These are phyloP conservation scores for Aspergillus sp. DNA, from an alignment of 2,329 filamentous ascomycete genomes.

Conservation along the genomic window DNA sequence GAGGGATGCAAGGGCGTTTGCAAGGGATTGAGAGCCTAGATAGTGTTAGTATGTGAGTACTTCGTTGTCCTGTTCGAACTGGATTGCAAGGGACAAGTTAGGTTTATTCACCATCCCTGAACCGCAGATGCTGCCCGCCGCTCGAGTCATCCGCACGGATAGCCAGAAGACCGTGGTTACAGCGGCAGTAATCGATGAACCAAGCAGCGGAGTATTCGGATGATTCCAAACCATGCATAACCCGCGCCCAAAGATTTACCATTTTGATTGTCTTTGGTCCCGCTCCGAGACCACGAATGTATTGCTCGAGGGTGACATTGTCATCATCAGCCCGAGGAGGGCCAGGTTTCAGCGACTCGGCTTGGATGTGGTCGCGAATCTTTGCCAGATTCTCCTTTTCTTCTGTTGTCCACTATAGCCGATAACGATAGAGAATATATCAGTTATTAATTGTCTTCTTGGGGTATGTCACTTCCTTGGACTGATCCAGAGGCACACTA, in stretches of 20 bases:
- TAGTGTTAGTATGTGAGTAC: too few species aligned
- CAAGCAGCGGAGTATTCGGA: conserved; percentile 40
- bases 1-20: neutral
- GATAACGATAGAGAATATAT: neutral
- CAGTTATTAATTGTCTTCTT: neutral
- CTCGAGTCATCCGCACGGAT: conserved; percentile 40
- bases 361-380: conserved; percentile 41
- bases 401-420: conserved; percentile 28
- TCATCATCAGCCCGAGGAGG: conserved; percentile 32
- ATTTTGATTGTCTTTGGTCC: conserved; percentile 34
- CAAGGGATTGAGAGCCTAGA: conserved; percentile 13
- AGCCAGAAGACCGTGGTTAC: conserved; percentile 36
- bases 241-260: conserved; percentile 41
- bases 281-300: conserved; percentile 36
- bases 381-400: conserved; percentile 39
- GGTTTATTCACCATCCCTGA: conserved; percentile 22
- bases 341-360: conserved; percentile 29
- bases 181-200: conserved; percentile 44
- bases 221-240: conserved; percentile 43
- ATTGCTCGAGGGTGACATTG: conserved; percentile 37
- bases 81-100: neutral
- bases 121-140: conserved; percentile 40
- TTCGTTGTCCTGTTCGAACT: too few species aligned
- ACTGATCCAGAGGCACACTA: too few species aligned
- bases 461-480: too few species aligned